Base-by-base conservation (phyloP, 139 green algal genomes). In the Microglena sp. region DNA sequence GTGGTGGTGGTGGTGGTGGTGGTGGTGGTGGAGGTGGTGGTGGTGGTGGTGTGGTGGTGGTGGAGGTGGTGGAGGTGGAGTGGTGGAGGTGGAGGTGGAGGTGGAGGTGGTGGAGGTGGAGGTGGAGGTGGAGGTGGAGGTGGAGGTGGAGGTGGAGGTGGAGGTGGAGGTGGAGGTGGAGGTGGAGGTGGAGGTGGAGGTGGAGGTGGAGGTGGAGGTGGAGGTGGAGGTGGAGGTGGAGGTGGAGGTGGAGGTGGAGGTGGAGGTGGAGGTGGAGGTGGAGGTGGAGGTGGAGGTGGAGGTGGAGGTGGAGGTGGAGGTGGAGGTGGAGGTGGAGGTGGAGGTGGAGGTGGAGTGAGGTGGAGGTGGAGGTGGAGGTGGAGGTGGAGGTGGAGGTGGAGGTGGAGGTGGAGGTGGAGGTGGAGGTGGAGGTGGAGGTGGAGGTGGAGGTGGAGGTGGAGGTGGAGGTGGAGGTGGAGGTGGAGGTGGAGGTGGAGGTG, bases 21-120 rank as follows among this genome's bases (percentile, higher is more conserved):
- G n/a, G n/a, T n/a, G n/a, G n/a, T n/a, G n/a, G n/a, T 50, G 40
- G 40, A 50, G 40, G 40, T 50, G 40, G 40, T n/a, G 40, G 40
- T 50, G 40, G 40, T n/a, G n/a, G n/a, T n/a, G n/a, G n/a, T n/a
- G n/a, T n/a, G n/a, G n/a, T n/a, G n/a, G n/a, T n/a, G n/a, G n/a
- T n/a, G n/a, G n/a, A n/a, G n/a, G n/a, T n/a, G n/a, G n/a, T n/a
- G n/a, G n/a, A n/a, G n/a, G n/a, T n/a, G n/a, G n/a, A n/a, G n/a
- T n/a, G n/a, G n/a, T n/a, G n/a, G n/a, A n/a, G n/a, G n/a, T n/a
- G n/a, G n/a, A 50, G 40, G 40, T 50, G 40, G 40, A 50, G 40
- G 40, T 50, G 40, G 40, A 50, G 40, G 40, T n/a, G 40, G 40
- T 50, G 40, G 40, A 50, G 40, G 40, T 50, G 40, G 40, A 50